Evolutionary conservation across 768 basidiomycete species (phyloP).

Genomic region (Gyrodon lividus): DNA sequence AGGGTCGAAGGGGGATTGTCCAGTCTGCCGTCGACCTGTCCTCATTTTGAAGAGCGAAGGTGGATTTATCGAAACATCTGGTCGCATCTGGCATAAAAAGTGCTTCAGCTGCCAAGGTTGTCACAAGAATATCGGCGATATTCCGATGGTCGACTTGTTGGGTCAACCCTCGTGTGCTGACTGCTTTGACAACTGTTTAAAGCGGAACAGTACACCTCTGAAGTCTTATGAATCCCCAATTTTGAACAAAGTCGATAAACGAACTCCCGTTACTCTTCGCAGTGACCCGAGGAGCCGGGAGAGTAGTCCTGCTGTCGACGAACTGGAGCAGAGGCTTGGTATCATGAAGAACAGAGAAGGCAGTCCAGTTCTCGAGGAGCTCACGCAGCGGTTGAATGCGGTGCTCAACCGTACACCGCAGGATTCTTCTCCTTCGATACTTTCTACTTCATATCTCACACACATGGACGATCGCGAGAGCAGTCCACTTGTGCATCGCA

Average conservation of each 20-base stretch:
- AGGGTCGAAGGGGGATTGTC: slow-evolving; percentile 75
- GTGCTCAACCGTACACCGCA: slow-evolving; percentile 37
- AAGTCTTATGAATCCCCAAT: slow-evolving; percentile 38
- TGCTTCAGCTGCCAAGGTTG: slow-evolving; percentile 80
- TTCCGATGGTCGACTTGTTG: slow-evolving; percentile 80
- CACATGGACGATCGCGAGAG: slow-evolving; percentile 20
- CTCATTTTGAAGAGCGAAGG: slow-evolving; percentile 76
- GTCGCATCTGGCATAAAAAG: slow-evolving; percentile 75
- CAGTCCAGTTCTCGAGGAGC: slow-evolving; percentile 54
- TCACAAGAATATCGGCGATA: slow-evolving; percentile 66
- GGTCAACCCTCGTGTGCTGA: slow-evolving; percentile 77
- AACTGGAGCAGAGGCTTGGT: slow-evolving; percentile 60
- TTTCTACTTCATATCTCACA: slow-evolving; percentile 19
- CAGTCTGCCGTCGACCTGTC: slow-evolving; percentile 66
- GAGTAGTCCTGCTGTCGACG: slow-evolving; percentile 60
- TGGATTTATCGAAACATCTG: slow-evolving; percentile 68
- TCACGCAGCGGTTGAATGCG: slow-evolving; percentile 43
- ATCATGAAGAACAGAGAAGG: slow-evolving; percentile 52
- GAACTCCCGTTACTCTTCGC: slow-evolving; percentile 47
- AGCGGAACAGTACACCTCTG: slow-evolving; percentile 43
- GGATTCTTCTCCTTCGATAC: slow-evolving; percentile 28
- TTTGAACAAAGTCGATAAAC: slow-evolving; percentile 28
- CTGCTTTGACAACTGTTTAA: slow-evolving; percentile 78
- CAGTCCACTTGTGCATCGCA: slow-evolving; percentile 30
- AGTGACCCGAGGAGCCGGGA: slow-evolving; percentile 46